Evolutionary conservation across 2,329 filamentous ascomycete species (phyloP).

Genomic region (Stylonectria norvegica): DNA sequence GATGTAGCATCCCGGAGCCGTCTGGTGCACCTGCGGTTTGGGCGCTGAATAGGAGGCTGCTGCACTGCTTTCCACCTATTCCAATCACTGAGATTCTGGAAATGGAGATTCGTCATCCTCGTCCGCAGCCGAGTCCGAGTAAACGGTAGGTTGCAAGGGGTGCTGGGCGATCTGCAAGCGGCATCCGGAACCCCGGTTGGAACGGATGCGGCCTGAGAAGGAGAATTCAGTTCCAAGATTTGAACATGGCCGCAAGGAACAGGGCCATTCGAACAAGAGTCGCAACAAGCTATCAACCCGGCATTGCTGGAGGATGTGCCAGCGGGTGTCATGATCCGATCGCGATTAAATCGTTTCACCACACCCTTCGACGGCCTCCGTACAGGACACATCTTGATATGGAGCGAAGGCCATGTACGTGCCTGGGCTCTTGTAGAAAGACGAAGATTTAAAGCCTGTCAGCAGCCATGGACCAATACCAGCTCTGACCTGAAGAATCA

Average conservation of each 20-base stretch:
- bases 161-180: conserved; percentile 27
- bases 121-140: conserved; percentile 12
- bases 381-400: too few species aligned
- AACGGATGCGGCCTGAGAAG: conserved; percentile 20
- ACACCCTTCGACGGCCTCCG: too few species aligned
- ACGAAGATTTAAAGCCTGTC: not conserved
- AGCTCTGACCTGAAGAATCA: not conserved
- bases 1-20: conserved; percentile 5
- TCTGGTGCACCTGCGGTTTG: conserved; percentile 7
- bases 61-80: conserved; percentile 1
- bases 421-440: too few species aligned
- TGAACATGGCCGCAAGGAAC: conserved; percentile 3
- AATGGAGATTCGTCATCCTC: conserved; percentile 23
- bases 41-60: not conserved
- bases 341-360: too few species aligned
- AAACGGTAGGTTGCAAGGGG: conserved; percentile 18
- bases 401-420: not conserved
- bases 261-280: conserved; percentile 6
- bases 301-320: conserved; percentile 2
- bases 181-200: conserved; percentile 23
- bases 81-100: conserved; percentile 5
- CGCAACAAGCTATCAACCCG: conserved; percentile 9
- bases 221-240: conserved; percentile 10
- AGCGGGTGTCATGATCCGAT: too few species aligned
- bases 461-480: not conserved